These are phyloP conservation scores for Endothia cerciana DNA, from an alignment of 2,329 filamentous ascomycete genomes.

Conservation along the genomic window DNA sequence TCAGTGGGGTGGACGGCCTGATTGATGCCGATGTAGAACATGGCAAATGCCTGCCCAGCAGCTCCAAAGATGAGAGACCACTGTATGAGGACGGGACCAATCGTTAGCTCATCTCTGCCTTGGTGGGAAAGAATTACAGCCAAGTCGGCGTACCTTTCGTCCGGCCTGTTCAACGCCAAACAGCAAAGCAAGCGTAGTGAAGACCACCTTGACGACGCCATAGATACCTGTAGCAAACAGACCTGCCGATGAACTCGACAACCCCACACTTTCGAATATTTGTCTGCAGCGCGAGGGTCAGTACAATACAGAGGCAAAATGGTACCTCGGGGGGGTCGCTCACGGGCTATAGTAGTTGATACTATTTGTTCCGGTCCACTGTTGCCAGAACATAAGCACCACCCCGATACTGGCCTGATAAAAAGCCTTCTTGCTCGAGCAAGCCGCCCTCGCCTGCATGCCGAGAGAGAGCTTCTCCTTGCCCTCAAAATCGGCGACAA, in stretches of 20 bases:
- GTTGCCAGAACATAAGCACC: constrained; percentile 29
- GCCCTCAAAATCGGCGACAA: constrained; percentile 59
- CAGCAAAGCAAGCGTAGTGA: constrained; percentile 26
- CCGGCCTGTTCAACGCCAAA: constrained; percentile 29
- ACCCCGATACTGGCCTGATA: constrained; percentile 38
- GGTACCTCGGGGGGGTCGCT: constrained; percentile 29
- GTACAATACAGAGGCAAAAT: background rate
- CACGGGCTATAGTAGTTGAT: constrained; percentile 58
- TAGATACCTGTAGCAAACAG: constrained; percentile 77
- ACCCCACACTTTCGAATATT: constrained; percentile 69
- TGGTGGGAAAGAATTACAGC: constrained; percentile 39
- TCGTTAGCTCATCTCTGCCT: constrained; percentile 19
- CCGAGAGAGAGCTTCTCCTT: constrained; percentile 37
- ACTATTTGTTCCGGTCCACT: constrained; percentile 60
- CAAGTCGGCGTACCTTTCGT: constrained; percentile 32
- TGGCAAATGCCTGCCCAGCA: constrained; percentile 44
- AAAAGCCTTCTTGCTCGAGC: constrained; percentile 48
- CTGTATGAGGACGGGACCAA: constrained; percentile 53
- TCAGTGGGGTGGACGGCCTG: constrained; percentile 34
- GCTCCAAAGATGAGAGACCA: constrained; percentile 51
- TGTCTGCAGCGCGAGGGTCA: constrained; percentile 34
- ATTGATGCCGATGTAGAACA: constrained; percentile 48
- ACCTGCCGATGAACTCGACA: constrained; percentile 57
- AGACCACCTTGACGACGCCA: constrained; percentile 70
- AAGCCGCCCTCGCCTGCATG: constrained; percentile 47